These are phyloP conservation scores for Rehmannia glutinosa DNA, from an alignment of 257 asterid species.

Conservation along the genomic window DNA sequence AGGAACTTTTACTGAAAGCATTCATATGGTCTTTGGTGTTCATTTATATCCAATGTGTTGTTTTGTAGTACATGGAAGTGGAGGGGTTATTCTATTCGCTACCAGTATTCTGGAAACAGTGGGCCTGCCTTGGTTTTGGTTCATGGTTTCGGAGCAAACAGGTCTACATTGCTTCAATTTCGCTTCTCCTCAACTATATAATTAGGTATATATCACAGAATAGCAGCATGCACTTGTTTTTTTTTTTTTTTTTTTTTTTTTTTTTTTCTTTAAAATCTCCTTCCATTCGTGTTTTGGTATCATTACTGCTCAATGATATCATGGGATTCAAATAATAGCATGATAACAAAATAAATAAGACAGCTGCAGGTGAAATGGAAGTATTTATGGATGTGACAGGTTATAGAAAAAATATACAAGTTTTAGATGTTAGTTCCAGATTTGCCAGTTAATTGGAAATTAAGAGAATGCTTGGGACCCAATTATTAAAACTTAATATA, in stretches of 20 bases:
- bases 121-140: slow-evolving; percentile 86
- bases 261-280: not conserved
- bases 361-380: not conserved
- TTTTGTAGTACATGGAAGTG: slow-evolving; percentile 74
- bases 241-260: not conserved
- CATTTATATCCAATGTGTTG: not conserved
- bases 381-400: not conserved
- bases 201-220: slow-evolving; percentile 53
- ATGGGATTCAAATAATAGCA: not conserved
- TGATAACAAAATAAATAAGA: not conserved
- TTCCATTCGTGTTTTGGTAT: not conserved
- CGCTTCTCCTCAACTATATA: slow-evolving; percentile 56
- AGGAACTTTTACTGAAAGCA: not conserved
- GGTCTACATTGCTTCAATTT: slow-evolving; percentile 71
- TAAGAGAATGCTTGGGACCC: too few species aligned
- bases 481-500: too few species aligned
- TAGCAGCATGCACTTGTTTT: slow-evolving; percentile 12
- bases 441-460: not conserved
- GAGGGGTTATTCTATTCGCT: slow-evolving; percentile 81
- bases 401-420: not conserved
- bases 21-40: not conserved
- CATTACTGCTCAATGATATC: not conserved
- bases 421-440: not conserved
- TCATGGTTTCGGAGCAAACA: slow-evolving; percentile 99
- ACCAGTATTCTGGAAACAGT: slow-evolving; percentile 64